phyloP scores from a whole-genome alignment of 106 monocot genomes.

The Triglochin maritima region DNA sequence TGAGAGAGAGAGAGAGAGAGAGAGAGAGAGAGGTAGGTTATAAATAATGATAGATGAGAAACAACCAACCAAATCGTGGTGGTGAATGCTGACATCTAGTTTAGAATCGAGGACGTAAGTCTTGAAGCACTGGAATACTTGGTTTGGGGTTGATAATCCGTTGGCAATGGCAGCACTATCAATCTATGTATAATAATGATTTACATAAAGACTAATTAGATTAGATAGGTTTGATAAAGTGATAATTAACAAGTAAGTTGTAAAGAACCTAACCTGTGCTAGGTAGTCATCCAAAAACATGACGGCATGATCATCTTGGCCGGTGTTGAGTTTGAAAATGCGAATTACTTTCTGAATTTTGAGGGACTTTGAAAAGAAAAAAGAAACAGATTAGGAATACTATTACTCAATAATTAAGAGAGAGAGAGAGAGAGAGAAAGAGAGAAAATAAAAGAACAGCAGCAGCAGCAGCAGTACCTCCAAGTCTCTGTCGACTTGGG shows the following conservation, averaged over 20 bases:
- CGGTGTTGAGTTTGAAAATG: slow-evolving; percentile 77
- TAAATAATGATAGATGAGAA: background rate
- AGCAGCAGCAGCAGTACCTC: slow-evolving; percentile 33
- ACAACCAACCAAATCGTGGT: slow-evolving; percentile 42
- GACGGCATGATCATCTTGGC: slow-evolving; percentile 93
- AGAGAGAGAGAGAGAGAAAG: background rate
- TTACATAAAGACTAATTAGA: no score
- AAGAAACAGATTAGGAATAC: background rate
- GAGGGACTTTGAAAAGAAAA: slow-evolving; percentile 32
- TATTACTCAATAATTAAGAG: background rate
- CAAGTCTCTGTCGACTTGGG: slow-evolving; percentile 87
- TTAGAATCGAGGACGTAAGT: slow-evolving; percentile 50
- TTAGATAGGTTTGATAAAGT: no score
- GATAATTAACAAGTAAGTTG: no score
- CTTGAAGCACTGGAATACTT: slow-evolving; percentile 84
- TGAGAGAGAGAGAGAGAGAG: no score
- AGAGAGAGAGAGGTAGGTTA: no score
- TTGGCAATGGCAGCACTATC: no score
- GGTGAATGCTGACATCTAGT: slow-evolving; percentile 62
- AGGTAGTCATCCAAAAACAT: slow-evolving; percentile 88
- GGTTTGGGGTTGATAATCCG: no score
- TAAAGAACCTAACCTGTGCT: slow-evolving; percentile 46
- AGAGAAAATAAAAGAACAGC: background rate
- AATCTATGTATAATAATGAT: no score
- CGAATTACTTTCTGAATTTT: slow-evolving; percentile 71